Evolutionary conservation across 2,329 filamentous ascomycete genomes (phyloP).

Genomic region (Talaromyces albobiverticillius): DNA sequence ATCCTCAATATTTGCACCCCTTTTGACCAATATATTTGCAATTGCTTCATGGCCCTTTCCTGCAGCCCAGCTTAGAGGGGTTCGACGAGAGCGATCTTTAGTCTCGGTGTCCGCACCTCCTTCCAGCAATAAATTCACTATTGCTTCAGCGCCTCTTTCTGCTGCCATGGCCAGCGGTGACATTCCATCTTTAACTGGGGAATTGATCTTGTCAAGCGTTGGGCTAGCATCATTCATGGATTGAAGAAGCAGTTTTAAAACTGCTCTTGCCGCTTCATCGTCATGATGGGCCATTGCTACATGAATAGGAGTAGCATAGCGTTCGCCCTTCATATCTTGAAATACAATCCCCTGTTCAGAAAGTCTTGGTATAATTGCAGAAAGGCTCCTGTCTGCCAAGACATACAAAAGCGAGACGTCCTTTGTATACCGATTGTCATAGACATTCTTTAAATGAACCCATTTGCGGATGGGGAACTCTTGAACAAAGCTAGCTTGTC

Average conservation of each 20-base stretch:
- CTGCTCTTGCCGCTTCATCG: neutral
- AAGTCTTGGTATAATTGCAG: neutral
- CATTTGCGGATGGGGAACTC: neutral
- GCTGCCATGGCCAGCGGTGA: neutral
- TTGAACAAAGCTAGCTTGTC: neutral
- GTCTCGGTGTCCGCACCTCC: neutral
- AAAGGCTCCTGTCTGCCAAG: neutral
- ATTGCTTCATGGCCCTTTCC: neutral
- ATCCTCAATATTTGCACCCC: neutral
- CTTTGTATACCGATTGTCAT: neutral
- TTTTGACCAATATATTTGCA: neutral
- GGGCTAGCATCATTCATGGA: no score
- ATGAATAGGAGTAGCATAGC: neutral
- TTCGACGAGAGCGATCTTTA: neutral
- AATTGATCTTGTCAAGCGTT: no score
- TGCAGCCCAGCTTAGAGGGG: neutral
- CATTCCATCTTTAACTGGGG: no score
- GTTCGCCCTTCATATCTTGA: neutral
- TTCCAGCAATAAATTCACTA: neutral
- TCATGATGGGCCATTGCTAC: neutral
- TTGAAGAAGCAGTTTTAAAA: no score
- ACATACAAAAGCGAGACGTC: neutral
- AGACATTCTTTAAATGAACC: neutral
- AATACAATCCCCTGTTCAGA: neutral
- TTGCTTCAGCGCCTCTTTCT: neutral